Percentiles rank a stretch among this genome's conserved stretches.
These are phyloP conservation scores for Eucalyptus marginata DNA, from an alignment of 345 rosid species.

Conservation along the genomic window DNA sequence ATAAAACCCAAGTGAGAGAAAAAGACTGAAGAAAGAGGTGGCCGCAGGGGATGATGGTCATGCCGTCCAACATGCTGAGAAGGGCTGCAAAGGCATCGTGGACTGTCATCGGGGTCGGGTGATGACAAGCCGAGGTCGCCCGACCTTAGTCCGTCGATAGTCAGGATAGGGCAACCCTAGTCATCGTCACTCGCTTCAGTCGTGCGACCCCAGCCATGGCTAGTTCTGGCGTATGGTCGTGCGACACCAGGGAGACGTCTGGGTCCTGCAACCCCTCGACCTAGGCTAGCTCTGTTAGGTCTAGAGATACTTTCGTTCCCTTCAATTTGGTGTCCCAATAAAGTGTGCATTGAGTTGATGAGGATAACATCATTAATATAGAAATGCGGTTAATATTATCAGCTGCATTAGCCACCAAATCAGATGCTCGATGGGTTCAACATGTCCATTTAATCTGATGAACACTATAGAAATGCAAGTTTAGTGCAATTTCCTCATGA, in stretches of 20 bases:
- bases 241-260: not conserved
- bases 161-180: no score
- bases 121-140: no score
- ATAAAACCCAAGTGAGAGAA: no score
- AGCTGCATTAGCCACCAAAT: not conserved
- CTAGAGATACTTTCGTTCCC: not conserved
- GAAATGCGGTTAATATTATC: not conserved
- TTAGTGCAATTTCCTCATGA: not conserved
- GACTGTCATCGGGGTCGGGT: no score
- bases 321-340: not conserved
- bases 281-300: not conserved
- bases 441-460: not conserved
- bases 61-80: no score
- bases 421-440: not conserved
- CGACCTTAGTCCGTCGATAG: no score
- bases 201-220: no score
- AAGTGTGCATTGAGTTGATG: no score
- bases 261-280: rapidly evolving
- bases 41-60: not conserved
- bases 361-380: no score
- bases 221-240: no score
- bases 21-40: not conserved
- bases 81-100: no score
- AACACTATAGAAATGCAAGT: not conserved
- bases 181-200: no score